Evolutionary conservation across 1,139 yeast genomes (phyloP).

Genomic region (Candida glucosophila): DNA sequence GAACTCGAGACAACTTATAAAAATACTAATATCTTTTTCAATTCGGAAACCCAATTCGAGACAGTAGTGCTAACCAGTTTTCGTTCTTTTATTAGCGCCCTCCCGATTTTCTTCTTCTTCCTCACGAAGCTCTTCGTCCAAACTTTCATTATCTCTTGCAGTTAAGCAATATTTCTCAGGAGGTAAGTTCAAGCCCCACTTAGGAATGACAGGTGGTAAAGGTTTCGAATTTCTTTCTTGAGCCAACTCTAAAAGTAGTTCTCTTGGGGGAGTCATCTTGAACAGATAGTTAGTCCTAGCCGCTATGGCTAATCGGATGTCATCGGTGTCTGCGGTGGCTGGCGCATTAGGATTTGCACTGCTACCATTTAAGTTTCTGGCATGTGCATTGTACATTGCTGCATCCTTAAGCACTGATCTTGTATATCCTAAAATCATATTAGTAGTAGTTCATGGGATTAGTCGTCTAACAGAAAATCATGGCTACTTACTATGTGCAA

Average conservation of each 20-base stretch:
- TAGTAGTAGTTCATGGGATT: conserved; percentile 7
- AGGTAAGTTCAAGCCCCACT: conserved; percentile 90
- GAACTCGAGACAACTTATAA: too few relatives aligned
- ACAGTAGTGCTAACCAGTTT: too few relatives aligned
- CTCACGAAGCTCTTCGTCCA: conserved; percentile 27
- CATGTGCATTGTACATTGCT: conserved; percentile 77
- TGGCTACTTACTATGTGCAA: conserved; percentile 56
- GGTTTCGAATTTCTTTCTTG: conserved; percentile 85
- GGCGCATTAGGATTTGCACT: conserved; percentile 26
- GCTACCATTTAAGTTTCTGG: conserved; percentile 29
- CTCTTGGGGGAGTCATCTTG: conserved; percentile 94
- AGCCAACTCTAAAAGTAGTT: conserved; percentile 80
- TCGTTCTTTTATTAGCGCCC: too few relatives aligned
- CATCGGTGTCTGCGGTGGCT: conserved; percentile 70
- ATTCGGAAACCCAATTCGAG: too few relatives aligned
- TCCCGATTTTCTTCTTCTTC: conserved; percentile 7
- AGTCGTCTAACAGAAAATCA: conserved; percentile 7
- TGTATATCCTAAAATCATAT: conserved; percentile 51
- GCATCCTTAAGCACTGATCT: conserved; percentile 85
- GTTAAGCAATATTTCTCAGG: conserved; percentile 96
- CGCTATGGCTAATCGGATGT: conserved; percentile 83
- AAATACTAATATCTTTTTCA: too few relatives aligned
- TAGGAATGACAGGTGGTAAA: conserved; percentile 84
- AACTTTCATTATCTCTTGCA: conserved; percentile 61
- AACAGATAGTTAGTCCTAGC: conserved; percentile 92